Evolutionary conservation across 495 filamentous ascomycete species (phyloP).

Genomic region (Evernia prunastri): DNA sequence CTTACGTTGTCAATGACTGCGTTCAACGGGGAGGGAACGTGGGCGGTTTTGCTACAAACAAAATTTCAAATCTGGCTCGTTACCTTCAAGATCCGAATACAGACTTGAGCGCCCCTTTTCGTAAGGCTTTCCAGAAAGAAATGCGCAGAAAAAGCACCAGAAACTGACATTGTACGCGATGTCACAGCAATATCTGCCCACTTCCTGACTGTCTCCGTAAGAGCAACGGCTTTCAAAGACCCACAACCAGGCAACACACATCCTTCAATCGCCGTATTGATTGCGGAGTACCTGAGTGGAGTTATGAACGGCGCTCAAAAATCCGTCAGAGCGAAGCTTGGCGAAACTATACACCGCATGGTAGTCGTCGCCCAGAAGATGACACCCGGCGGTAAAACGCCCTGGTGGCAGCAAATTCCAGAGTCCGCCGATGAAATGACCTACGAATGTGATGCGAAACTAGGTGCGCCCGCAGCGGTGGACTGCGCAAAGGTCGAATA

Average conservation of each 20-base stretch:
- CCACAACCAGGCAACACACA: slow-evolving; percentile 7
- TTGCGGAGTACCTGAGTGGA: slow-evolving; percentile 3
- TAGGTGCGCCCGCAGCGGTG: neutral
- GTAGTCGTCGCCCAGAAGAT: slow-evolving; percentile 1
- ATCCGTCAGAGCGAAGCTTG: neutral
- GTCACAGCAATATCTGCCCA: neutral
- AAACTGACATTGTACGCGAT: neutral
- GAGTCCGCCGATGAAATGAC: slow-evolving; percentile 2
- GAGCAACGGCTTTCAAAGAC: neutral
- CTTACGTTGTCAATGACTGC: slow-evolving; percentile 6
- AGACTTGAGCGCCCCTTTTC: neutral
- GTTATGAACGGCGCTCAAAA: neutral
- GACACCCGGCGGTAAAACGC: neutral
- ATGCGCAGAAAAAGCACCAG: too few relatives aligned
- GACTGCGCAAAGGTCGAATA: slow-evolving; percentile 5
- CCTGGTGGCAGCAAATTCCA: neutral
- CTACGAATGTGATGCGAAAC: slow-evolving; percentile 10
- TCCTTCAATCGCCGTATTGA: slow-evolving; percentile 8
- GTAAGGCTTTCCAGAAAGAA: neutral
- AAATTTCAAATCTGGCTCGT: neutral
- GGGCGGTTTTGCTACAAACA: slow-evolving; percentile 9
- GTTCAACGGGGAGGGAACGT: neutral
- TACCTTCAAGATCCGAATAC: slow-evolving; percentile 4
- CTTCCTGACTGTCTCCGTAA: slow-evolving; percentile 7
- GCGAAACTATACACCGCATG: neutral